Conservation (phyloP, 176 grass and related monocot species). For the Musa beccarii region DNA sequence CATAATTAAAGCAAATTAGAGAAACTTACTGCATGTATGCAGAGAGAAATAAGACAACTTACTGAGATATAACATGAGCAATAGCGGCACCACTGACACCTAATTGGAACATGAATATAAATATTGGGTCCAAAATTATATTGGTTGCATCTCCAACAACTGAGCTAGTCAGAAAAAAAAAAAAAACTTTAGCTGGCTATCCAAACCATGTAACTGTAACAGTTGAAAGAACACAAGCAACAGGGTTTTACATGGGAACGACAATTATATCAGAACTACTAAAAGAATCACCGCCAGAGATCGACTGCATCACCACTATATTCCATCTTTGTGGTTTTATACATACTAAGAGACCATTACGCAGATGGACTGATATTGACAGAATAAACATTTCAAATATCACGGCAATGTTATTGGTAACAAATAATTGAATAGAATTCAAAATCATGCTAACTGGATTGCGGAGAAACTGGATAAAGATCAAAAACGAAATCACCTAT, state of each 20-base stretch:
- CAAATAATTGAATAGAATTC: no score
- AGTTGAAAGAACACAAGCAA: not conserved
- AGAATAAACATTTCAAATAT: no score
- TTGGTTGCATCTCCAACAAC: constrained; percentile 75
- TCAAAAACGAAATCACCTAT: no score
- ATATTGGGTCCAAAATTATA: constrained; percentile 81
- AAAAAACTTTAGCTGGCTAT: not conserved
- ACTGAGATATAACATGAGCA: constrained; percentile 99
- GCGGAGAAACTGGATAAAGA: no score
- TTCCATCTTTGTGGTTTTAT: not conserved
- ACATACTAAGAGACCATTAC: not conserved
- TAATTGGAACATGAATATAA: constrained; percentile 82
- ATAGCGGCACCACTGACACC: constrained; percentile 86
- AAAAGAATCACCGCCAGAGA: not conserved
- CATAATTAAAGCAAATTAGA: not conserved
- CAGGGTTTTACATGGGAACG: not conserved
- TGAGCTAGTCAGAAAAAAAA: constrained; percentile 16
- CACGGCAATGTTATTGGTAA: no score
- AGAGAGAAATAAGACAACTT: constrained; percentile 21
- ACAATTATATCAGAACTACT: not conserved
- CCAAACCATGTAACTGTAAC: no score
- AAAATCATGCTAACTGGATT: no score
- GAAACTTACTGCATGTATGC: not conserved
- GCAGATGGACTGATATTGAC: no score
- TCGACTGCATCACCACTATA: not conserved